Evolutionary conservation across 2,329 filamentous ascomycete species (phyloP).

Genomic region (Atkinsonella texensis): DNA sequence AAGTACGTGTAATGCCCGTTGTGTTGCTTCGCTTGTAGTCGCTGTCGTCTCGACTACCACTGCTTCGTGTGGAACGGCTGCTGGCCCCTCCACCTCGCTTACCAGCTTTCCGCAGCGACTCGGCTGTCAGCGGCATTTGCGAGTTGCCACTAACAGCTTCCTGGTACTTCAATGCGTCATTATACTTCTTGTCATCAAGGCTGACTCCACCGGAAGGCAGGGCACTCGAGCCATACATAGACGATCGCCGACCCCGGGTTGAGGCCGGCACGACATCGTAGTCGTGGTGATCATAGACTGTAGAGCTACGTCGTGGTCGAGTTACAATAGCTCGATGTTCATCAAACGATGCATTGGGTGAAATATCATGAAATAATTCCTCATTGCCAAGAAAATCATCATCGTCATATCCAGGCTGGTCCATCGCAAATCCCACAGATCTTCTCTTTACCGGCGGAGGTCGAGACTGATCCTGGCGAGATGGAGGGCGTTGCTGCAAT

Average conservation of each 20-base stretch:
- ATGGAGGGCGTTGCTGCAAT: slow-evolving; percentile 12
- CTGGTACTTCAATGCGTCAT: slow-evolving; percentile 34
- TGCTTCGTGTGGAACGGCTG: slow-evolving; percentile 47
- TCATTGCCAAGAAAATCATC: slow-evolving; percentile 24
- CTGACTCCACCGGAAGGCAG: slow-evolving; percentile 21
- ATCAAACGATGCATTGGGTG: slow-evolving; percentile 23
- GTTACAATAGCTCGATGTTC: slow-evolving; percentile 19
- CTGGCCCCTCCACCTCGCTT: slow-evolving; percentile 33
- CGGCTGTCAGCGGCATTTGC: slow-evolving; percentile 39
- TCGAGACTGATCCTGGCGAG: slow-evolving; percentile 18
- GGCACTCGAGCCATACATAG: slow-evolving; percentile 27
- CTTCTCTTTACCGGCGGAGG: slow-evolving; percentile 17
- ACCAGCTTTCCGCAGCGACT: slow-evolving; percentile 39
- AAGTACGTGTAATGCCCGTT: slow-evolving; percentile 46
- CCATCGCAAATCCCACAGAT: slow-evolving; percentile 21
- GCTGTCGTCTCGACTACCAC: slow-evolving; percentile 49
- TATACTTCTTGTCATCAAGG: slow-evolving; percentile 26
- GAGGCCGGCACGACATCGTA: slow-evolving; percentile 29
- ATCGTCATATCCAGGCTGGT: slow-evolving; percentile 23
- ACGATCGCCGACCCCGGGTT: slow-evolving; percentile 25
- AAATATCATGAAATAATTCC: slow-evolving; percentile 26
- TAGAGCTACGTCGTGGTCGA: slow-evolving; percentile 23
- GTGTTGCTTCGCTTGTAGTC: slow-evolving; percentile 50
- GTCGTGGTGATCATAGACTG: slow-evolving; percentile 25
- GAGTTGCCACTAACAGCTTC: slow-evolving; percentile 36